Percentiles rank a stretch among this genome's conserved stretches.
phyloP scores from a whole-genome alignment of 73 alveolate genomes.

The Uronychia binucleata region DNA sequence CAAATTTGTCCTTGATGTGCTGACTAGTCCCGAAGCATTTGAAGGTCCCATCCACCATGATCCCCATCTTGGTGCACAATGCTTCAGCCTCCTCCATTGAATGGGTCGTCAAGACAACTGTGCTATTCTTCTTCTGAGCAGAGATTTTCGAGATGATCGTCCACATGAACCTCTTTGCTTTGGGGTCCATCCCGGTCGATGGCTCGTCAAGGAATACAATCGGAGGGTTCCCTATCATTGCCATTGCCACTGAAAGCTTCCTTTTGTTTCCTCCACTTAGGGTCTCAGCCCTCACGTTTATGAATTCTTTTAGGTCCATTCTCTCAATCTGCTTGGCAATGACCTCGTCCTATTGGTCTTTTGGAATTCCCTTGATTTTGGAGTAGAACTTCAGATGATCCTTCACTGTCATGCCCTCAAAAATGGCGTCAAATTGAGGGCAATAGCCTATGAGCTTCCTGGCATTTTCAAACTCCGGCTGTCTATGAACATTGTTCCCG shows the following conservation, averaged over 20 bases:
- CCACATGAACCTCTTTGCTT: conserved; percentile 98
- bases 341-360: conserved; percentile 61
- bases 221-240: conserved; percentile 99
- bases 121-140: conserved; percentile 82
- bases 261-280: conserved; percentile 98
- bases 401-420: conserved; percentile 92
- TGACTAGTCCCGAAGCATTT: conserved; percentile 85
- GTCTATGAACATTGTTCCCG: conserved; percentile 30
- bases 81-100: conserved; percentile 95
- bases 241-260: conserved; percentile 97
- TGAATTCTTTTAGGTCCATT: conserved; percentile 86
- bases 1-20: conserved; percentile 88
- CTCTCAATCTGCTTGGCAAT: conserved; percentile 83
- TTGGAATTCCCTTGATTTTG: conserved; percentile 91
- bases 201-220: conserved; percentile 99
- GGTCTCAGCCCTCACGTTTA: conserved; percentile 84
- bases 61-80: conserved; percentile 85
- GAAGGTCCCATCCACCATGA: conserved; percentile 85
- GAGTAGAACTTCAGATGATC: conserved; percentile 97
- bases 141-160: conserved; percentile 94
- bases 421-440: conserved; percentile 97
- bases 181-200: conserved; percentile 99
- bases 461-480: conserved; percentile 75
- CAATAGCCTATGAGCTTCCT: conserved; percentile 96
- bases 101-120: conserved; percentile 88